phyloP scores from a whole-genome alignment of 148 eudicot species.

The Polygonum maritimum region DNA sequence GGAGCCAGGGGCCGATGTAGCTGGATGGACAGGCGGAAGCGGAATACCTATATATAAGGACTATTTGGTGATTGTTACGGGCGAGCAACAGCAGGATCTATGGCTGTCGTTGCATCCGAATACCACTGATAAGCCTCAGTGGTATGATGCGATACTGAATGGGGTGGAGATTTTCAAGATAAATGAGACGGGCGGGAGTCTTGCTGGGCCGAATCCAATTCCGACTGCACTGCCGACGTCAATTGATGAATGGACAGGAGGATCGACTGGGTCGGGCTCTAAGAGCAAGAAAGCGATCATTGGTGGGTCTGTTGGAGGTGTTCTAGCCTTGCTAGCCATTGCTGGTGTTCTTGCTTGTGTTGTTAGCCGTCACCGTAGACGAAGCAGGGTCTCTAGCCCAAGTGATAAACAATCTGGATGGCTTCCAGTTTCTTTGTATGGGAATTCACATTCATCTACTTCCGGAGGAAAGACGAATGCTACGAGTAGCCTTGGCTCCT shows the following conservation, averaged over 20 bases:
- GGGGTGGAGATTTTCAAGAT: constrained; percentile 24
- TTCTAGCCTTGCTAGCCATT: background rate
- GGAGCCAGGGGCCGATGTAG: constrained; percentile 4
- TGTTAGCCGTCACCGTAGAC: constrained; percentile 4
- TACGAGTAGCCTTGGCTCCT: constrained; percentile 16
- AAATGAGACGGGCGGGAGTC: constrained; percentile 11
- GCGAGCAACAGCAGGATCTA: constrained; percentile 8
- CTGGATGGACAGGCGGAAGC: background rate
- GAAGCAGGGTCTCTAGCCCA: constrained; percentile 8
- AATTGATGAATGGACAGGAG: constrained; percentile 15
- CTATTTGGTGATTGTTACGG: constrained; percentile 10
- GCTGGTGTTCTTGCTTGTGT: constrained; percentile 13
- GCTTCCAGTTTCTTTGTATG: constrained; percentile 16
- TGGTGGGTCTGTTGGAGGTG: constrained; percentile 22
- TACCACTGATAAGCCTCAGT: background rate
- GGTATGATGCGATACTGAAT: constrained; percentile 12
- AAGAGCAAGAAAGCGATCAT: constrained; percentile 8
- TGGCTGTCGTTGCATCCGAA: constrained; percentile 13
- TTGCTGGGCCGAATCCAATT: constrained; percentile 19
- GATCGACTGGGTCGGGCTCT: background rate
- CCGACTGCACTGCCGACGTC: constrained; percentile 7
- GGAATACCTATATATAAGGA: constrained; percentile 8
- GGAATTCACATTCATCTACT: constrained; percentile 13
- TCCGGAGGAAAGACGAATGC: constrained; percentile 27
- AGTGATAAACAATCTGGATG: constrained; percentile 15